Evolutionary conservation across 1,284 basidiomycete genomes (phyloP).

Genomic region (Microbotryum saponariae): DNA sequence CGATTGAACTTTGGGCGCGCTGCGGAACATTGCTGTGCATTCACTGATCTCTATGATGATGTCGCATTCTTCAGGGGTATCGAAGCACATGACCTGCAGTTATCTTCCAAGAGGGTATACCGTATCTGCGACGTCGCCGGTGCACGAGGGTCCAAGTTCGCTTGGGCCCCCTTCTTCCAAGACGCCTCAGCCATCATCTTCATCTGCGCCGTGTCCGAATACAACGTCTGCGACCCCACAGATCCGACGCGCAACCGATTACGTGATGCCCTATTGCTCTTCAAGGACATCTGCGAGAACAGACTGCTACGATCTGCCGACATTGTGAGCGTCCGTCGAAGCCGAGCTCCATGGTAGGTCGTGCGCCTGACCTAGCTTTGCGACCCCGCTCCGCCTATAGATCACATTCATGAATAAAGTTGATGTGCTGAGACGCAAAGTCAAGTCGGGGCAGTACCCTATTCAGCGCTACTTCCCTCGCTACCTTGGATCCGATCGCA

Average conservation of each 20-base stretch:
- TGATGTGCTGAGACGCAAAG: slow-evolving; percentile 2
- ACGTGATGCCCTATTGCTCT: slow-evolving; percentile 7
- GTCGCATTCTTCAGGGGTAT: neutral
- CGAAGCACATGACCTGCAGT: slow-evolving; percentile 5
- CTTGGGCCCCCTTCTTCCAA: slow-evolving; percentile 15
- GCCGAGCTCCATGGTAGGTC: too few relatives aligned
- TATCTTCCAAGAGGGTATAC: slow-evolving; percentile 3
- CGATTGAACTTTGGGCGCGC: neutral
- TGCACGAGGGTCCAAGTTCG: slow-evolving; percentile 9
- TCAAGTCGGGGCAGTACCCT: slow-evolving; percentile 6
- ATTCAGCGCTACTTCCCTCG: slow-evolving; percentile 2
- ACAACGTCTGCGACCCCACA: slow-evolving; percentile 3
- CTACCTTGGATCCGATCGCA: neutral
- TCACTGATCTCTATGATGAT: too few relatives aligned
- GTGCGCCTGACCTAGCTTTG: too few relatives aligned
- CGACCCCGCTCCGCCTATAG: neutral
- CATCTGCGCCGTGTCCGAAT: slow-evolving; percentile 1
- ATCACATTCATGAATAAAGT: slow-evolving; percentile 9
- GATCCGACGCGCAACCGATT: slow-evolving; percentile 5
- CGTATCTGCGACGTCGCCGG: slow-evolving; percentile 9
- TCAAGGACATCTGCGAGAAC: slow-evolving; percentile 5
- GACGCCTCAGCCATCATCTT: slow-evolving; percentile 12
- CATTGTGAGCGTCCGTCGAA: too few relatives aligned
- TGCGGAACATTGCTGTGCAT: neutral
- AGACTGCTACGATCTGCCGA: too few relatives aligned